Evolutionary conservation across 352 stramenopile genomes (phyloP).

Genomic region (Globisporangium carolinianum): DNA sequence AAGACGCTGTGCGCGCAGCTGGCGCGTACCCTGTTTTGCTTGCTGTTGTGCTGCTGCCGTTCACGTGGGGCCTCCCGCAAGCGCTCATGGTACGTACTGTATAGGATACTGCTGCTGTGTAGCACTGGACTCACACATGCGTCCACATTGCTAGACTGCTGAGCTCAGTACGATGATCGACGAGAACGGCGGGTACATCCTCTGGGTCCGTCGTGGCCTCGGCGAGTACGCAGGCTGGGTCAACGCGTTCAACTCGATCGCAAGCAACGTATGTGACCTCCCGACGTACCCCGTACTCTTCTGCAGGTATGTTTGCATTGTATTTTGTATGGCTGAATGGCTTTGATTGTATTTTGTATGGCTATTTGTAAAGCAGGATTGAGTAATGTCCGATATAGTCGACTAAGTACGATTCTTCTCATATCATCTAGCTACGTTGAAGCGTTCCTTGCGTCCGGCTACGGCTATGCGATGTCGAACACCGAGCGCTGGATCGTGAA

Average conservation of each 20-base stretch:
- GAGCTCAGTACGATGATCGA: constrained; percentile 83
- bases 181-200: constrained; percentile 81
- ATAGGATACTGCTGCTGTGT: background rate
- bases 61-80: constrained; percentile 80
- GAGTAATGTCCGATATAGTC: too few relatives aligned
- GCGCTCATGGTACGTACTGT: constrained; percentile 58
- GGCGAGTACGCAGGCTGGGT: constrained; percentile 79
- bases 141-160: constrained; percentile 32
- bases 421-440: constrained; percentile 53
- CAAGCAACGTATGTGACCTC: constrained; percentile 80
- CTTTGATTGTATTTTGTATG: too few relatives aligned
- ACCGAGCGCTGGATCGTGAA: constrained; percentile 70
- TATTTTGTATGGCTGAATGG: background rate
- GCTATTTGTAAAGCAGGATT: too few relatives aligned
- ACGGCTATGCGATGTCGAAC: constrained; percentile 39
- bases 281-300: constrained; percentile 82
- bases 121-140: background rate
- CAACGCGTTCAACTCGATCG: constrained; percentile 82
- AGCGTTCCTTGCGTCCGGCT: constrained; percentile 62
- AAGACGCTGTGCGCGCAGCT: constrained; percentile 66
- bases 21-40: constrained; percentile 65
- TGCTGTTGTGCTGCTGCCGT: constrained; percentile 63
- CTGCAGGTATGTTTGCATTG: constrained; percentile 29
- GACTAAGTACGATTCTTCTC: background rate
- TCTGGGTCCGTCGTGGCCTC: constrained; percentile 75